Conservation (phyloP, 495 filamentous ascomycete genomes). For the Podospora pseudocomata region DNA sequence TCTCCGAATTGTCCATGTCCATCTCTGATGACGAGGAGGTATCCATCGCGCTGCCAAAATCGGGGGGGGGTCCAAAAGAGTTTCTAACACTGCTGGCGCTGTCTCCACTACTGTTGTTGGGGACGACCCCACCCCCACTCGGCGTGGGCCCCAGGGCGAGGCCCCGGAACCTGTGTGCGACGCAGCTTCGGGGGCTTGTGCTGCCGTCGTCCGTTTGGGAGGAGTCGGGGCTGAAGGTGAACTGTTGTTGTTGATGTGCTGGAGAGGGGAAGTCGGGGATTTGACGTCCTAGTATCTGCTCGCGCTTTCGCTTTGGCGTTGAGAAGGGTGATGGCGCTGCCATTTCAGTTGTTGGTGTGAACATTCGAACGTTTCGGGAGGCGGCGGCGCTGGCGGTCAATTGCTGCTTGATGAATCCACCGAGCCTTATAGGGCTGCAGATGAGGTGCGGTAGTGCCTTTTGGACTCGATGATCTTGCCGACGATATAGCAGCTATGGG, state of each 20-base stretch:
- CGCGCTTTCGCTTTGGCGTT: conserved; percentile 51
- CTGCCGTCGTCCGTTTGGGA: conserved; percentile 36
- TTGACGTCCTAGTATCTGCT: conserved; percentile 28
- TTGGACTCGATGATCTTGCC: not conserved
- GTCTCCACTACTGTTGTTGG: conserved; percentile 29
- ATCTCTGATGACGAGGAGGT: conserved; percentile 4
- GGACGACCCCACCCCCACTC: conserved; percentile 42
- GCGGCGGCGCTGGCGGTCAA: conserved; percentile 1
- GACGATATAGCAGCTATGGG: too few species aligned
- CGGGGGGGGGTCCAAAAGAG: conserved; percentile 21
- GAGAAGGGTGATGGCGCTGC: conserved; percentile 24
- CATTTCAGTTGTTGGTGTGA: conserved; percentile 27
- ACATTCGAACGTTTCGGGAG: not conserved
- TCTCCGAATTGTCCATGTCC: conserved; percentile 21
- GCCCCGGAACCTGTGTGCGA: conserved; percentile 61
- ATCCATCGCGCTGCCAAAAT: conserved; percentile 15
- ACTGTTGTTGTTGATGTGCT: conserved; percentile 21
- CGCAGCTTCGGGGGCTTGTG: conserved; percentile 59
- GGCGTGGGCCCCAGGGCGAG: conserved; percentile 46
- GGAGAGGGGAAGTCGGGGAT: conserved; percentile 12
- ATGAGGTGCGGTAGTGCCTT: not conserved
- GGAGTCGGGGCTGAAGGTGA: conserved; percentile 37
- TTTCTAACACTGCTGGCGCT: not conserved
- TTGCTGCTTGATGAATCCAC: conserved; percentile 1
- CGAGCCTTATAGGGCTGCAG: conserved; percentile 3